Base-by-base conservation (phyloP, 768 basidiomycete genomes). In the Phaffia tasmanica region DNA sequence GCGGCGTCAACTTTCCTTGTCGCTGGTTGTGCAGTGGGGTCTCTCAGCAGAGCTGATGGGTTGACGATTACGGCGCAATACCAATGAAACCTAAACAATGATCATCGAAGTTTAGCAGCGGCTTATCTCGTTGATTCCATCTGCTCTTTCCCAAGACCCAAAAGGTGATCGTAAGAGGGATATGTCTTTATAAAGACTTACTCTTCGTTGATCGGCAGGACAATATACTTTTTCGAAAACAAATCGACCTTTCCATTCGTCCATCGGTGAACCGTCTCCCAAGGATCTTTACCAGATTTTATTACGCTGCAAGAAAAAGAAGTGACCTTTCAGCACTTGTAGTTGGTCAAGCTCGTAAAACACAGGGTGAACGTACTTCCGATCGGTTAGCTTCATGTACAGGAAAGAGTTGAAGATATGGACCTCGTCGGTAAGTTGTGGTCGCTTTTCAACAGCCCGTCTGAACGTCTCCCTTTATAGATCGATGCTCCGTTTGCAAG, bases 341-440 rank as follows among this genome's bases (percentile, higher is more conserved):
- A 14, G 25, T 8, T n/a, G 19, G 19, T 49, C 14, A 23, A n/a
- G 35, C 2, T 7, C 6, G 32, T 2, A n/a, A 50, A 1, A 25
- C 23, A 25, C 15, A 15, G 25, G 15, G 30, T 23, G 66, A n/a
- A 53, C 67, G 15, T 32, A 63, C 8, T 69, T 48, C 74, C 83
- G 86, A 62, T 81, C 81, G 66, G 85, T 86, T 30, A 99, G 77
- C 76, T 95, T 94, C 79, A 93, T 89, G 80, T 93, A 98, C 77
- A 99, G 98, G 78, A 97, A 99, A 0, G 93, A 93, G 75, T 86
- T 98, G 79, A 98, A 98, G 4, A 98, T 82, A 72, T 97, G 86
- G 0, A 93, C 80, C 71, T 88, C 81, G 2, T 84, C 81, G 1
- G 84, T 87, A 4, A 88, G 77, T 19, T 80, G 80, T 1, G 86